Percentiles rank a stretch among this genome's conserved stretches.
Evolutionary conservation across 1,284 basidiomycete species (phyloP).

Genomic region (Cutaneotrichosporon sp.): DNA sequence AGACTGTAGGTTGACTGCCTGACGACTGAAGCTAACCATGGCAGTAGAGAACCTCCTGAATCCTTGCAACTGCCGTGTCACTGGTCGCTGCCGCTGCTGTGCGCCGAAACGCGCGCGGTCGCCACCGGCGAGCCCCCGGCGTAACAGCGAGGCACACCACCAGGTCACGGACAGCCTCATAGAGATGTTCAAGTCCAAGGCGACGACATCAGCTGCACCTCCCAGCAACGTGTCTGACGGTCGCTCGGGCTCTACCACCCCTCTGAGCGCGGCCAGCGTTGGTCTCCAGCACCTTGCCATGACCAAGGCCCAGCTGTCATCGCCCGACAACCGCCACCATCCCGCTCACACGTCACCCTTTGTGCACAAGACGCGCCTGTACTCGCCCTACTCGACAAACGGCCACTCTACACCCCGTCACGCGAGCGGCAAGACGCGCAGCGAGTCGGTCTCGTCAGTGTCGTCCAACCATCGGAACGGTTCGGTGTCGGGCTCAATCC

Average conservation of each 20-base stretch:
- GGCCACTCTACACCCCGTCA: conserved; percentile 25
- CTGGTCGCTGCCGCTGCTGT: conserved; percentile 56
- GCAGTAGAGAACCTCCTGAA: conserved; percentile 38
- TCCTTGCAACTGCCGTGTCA: conserved; percentile 50
- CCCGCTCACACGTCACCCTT: conserved; percentile 42
- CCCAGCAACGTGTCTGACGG: neutral
- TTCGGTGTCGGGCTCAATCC: neutral
- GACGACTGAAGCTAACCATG: conserved; percentile 43
- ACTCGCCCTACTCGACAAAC: conserved; percentile 43
- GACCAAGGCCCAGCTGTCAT: conserved; percentile 18
- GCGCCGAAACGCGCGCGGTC: conserved; percentile 38
- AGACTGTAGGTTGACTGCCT: conserved; percentile 40
- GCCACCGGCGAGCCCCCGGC: conserved; percentile 3
- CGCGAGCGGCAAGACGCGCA: conserved; percentile 12
- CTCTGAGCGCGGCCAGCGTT: conserved; percentile 1
- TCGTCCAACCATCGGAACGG: neutral
- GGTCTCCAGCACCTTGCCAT: conserved; percentile 10
- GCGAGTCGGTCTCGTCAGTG: conserved; percentile 15
- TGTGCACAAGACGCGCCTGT: conserved; percentile 48
- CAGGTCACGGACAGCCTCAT: conserved; percentile 26
- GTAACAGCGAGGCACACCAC: conserved; percentile 2
- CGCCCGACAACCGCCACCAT: conserved; percentile 38
- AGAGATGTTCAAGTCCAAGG: conserved; percentile 34
- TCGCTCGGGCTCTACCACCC: conserved; percentile 15
- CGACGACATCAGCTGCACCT: conserved; percentile 13